phyloP scores from a whole-genome alignment of 192 early-diverging fungal genomes.

The Thamnidium elegans region DNA sequence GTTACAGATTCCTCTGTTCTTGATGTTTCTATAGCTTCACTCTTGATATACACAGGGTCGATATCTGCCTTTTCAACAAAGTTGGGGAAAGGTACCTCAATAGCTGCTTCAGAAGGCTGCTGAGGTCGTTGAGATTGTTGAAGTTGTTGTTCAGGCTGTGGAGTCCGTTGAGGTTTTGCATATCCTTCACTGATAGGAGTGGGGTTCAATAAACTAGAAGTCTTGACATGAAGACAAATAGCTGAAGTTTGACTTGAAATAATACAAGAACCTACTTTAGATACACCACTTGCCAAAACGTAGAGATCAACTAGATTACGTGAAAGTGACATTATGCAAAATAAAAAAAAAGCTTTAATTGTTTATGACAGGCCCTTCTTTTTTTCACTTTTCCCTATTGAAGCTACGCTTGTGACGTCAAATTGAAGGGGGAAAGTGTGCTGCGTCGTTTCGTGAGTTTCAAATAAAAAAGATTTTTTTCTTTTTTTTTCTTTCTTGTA shows the following conservation, averaged over 20 bases:
- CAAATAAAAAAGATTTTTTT: neutral
- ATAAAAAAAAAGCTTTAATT: neutral
- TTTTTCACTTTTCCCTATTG: neutral
- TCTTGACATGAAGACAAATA: conserved; percentile 27
- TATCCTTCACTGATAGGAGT: neutral
- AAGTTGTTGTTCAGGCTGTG: neutral
- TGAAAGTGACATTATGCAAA: conserved; percentile 22
- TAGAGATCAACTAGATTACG: conserved; percentile 27
- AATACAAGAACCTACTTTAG: conserved; percentile 11
- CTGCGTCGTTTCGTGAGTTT: no score
- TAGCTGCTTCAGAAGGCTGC: neutral
- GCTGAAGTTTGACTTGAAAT: conserved; percentile 15
- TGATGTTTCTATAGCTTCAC: neutral
- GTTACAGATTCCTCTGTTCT: neutral
- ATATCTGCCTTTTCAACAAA: neutral
- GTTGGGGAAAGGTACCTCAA: neutral
- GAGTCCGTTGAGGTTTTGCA: neutral
- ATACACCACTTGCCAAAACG: conserved; percentile 10
- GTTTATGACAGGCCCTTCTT: neutral
- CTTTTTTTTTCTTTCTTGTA: neutral
- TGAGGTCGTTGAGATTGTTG: neutral
- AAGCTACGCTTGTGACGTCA: neutral
- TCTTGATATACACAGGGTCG: neutral
- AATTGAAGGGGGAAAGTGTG: neutral
- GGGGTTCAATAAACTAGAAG: conserved; percentile 30